Conservation (phyloP, 2,329 filamentous ascomycete species). For the Fusarium floridanum region DNA sequence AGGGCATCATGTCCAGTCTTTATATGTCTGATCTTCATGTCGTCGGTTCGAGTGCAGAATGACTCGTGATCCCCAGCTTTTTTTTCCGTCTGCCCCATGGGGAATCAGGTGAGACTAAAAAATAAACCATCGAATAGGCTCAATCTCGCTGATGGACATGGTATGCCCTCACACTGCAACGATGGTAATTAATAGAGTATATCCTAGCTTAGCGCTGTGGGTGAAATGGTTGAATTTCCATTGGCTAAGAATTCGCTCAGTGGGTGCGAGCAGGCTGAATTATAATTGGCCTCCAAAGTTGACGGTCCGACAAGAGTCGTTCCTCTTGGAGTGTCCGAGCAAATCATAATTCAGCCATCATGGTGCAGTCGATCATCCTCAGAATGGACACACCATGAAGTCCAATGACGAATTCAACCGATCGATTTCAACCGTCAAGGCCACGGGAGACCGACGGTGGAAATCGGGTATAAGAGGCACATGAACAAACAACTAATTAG, state of each 20-base stretch:
- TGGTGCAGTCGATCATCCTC: not conserved
- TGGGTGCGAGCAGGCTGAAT: not conserved
- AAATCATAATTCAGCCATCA: slow-evolving; percentile 32
- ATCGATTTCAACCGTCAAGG: not conserved
- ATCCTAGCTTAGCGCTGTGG: not conserved
- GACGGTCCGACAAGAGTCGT: not conserved
- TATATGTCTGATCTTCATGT: not conserved
- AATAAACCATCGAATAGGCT: not conserved
- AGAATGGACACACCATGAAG: not conserved
- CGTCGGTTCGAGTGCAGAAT: not conserved
- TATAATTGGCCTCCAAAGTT: not conserved
- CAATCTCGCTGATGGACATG: not conserved
- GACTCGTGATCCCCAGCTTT: not conserved
- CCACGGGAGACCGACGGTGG: not conserved
- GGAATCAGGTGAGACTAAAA: not conserved
- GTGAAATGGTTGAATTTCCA: not conserved
- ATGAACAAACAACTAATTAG: not conserved
- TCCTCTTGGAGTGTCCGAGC: not conserved
- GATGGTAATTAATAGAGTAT: not conserved
- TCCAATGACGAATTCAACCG: not conserved
- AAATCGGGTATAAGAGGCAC: not conserved
- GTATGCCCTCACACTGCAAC: not conserved
- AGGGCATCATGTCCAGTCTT: not conserved
- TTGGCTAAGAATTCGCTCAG: not conserved
- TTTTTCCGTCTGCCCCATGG: not conserved